Percentiles rank a stretch among this genome's conserved stretches.
These are phyloP conservation scores for Vigna nakashimae DNA, from an alignment of 306 rosid genomes.

Conservation along the genomic window DNA sequence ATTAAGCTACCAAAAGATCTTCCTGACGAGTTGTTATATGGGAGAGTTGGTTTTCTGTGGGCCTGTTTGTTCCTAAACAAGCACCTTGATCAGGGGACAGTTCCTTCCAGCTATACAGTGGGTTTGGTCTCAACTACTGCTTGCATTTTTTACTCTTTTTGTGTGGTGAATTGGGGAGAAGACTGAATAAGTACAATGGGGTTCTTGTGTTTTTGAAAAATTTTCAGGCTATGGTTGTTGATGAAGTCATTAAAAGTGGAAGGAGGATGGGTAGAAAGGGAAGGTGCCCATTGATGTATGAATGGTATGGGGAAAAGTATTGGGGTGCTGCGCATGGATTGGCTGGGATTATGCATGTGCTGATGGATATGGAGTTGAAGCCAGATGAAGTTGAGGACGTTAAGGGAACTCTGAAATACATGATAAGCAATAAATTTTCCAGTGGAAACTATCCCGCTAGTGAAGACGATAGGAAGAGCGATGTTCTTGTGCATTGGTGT, in stretches of 20 bases:
- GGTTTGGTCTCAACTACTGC: slow-evolving; percentile 31
- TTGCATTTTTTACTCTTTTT: slow-evolving; percentile 23
- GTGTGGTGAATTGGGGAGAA: slow-evolving; percentile 1
- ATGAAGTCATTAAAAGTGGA: slow-evolving; percentile 66
- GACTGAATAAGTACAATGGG: neutral
- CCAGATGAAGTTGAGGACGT: slow-evolving; percentile 75
- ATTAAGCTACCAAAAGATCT: slow-evolving; percentile 72
- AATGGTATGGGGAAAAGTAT: slow-evolving; percentile 82
- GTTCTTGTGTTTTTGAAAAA: slow-evolving; percentile 19
- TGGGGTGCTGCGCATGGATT: slow-evolving; percentile 92
- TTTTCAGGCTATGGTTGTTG: slow-evolving; percentile 57
- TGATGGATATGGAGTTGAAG: slow-evolving; percentile 76
- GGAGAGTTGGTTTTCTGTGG: slow-evolving; percentile 81
- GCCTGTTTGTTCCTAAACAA: slow-evolving; percentile 76
- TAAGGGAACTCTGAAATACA: slow-evolving; percentile 69
- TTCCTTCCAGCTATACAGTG: slow-evolving; percentile 68
- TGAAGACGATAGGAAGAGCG: slow-evolving; percentile 63
- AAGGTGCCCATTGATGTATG: slow-evolving; percentile 71
- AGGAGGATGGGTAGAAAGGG: slow-evolving; percentile 65
- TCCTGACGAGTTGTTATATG: slow-evolving; percentile 77
- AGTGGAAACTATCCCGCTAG: slow-evolving; percentile 75
- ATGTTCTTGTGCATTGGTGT: slow-evolving; percentile 83
- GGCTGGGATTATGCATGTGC: slow-evolving; percentile 81
- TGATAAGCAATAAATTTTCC: slow-evolving; percentile 60
- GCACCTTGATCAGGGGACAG: slow-evolving; percentile 60